These are phyloP conservation scores for Hypoxylon sp. DNA, from an alignment of 2,329 filamentous ascomycete species.

Conservation along the genomic window DNA sequence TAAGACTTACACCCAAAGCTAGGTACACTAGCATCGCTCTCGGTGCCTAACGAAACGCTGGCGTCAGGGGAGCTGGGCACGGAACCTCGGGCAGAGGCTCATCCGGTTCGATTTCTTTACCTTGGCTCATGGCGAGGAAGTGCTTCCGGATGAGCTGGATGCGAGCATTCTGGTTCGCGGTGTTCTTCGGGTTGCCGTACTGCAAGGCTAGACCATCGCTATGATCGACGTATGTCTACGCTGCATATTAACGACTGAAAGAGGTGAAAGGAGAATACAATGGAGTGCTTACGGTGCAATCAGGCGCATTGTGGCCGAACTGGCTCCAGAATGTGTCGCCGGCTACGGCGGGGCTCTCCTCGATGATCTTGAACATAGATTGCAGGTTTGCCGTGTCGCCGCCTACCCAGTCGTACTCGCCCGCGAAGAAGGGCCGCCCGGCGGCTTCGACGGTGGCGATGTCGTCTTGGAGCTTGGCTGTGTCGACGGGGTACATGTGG, in stretches of 20 bases:
- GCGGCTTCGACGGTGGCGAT: conserved; percentile 49
- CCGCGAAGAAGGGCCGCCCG: conserved; percentile 54
- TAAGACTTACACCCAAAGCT: no score
- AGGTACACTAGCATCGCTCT: no score
- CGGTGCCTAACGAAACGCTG: conserved; percentile 14
- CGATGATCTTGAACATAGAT: conserved; percentile 53
- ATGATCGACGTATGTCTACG: conserved; percentile 54
- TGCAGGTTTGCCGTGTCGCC: conserved; percentile 47
- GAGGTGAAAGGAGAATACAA: no score
- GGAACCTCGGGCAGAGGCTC: conserved; percentile 50
- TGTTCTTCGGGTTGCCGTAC: conserved; percentile 55
- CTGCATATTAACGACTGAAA: no score
- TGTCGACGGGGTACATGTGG: conserved; percentile 57
- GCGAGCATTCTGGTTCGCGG: conserved; percentile 48
- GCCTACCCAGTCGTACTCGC: conserved; percentile 58
- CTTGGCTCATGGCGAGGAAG: conserved; percentile 52
- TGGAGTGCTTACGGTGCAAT: conserved; percentile 52
- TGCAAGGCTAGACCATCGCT: conserved; percentile 56
- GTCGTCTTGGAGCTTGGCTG: conserved; percentile 50
- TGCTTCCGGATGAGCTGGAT: conserved; percentile 56
- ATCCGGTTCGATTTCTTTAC: conserved; percentile 45
- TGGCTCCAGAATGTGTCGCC: conserved; percentile 58
- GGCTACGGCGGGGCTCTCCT: conserved; percentile 49
- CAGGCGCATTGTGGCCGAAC: conserved; percentile 55
- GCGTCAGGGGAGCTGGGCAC: conserved; percentile 46